A percentile compares a stretch with the other conserved stretches of the same genome.
Conservation (phyloP, 495 filamentous ascomycete genomes). For the Friedmanniomyces simplex region DNA sequence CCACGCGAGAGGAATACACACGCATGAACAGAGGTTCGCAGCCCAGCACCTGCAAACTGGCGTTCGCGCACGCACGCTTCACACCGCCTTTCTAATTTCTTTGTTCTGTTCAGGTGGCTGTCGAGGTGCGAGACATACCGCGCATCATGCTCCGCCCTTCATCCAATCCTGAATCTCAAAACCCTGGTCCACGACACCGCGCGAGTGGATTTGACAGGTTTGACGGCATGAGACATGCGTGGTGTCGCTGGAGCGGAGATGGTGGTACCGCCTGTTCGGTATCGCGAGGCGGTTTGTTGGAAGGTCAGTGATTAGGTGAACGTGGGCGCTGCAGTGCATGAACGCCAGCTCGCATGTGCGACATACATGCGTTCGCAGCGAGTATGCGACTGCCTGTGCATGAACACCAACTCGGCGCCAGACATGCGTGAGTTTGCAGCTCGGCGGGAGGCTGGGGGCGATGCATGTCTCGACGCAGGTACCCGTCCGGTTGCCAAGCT, state of each 20-base stretch:
- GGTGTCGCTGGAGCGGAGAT: not conserved
- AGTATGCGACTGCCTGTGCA: not conserved
- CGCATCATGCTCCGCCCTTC: not conserved
- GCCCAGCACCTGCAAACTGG: not conserved
- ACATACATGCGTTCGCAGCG: not conserved
- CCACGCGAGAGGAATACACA: not conserved
- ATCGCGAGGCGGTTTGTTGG: not conserved
- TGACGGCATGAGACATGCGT: not conserved
- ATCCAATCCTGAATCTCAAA: not conserved
- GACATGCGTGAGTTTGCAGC: not conserved
- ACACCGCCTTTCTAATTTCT: not conserved
- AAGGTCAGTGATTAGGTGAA: not conserved
- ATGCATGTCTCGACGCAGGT: conserved; percentile 3
- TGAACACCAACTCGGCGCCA: not conserved
- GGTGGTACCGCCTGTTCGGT: not conserved
- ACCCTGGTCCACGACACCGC: not conserved
- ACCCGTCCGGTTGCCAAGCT: conserved; percentile 1
- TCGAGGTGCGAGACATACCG: conserved; percentile 5
- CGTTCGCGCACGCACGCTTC: conserved; percentile 3
- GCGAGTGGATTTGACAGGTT: not conserved
- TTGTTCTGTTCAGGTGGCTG: conserved; percentile 1
- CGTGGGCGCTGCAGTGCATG: not conserved
- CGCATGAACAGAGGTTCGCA: not conserved
- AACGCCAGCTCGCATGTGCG: not conserved
- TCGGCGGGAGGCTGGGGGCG: not conserved